Percentiles rank a stretch among this genome's conserved stretches.
phyloP scores from a whole-genome alignment of 768 basidiomycete species.

The Solioccasus polychromus region DNA sequence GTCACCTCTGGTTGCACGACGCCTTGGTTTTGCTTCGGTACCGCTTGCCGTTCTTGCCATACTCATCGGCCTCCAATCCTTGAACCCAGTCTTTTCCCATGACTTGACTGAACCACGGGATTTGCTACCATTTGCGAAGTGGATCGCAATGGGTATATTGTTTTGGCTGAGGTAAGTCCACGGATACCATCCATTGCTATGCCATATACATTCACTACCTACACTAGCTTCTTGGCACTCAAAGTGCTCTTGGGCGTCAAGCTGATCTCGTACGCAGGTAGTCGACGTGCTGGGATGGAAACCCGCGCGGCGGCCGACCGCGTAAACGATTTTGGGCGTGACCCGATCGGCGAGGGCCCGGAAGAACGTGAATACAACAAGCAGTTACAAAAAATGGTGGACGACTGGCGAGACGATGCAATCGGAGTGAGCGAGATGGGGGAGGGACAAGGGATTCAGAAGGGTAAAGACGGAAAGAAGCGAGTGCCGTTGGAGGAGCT shows the following conservation, averaged over 20 bases:
- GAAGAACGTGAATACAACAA: constrained; percentile 89
- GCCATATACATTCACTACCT: not conserved
- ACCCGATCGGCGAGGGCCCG: constrained; percentile 86
- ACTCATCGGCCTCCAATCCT: constrained; percentile 71
- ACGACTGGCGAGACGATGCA: constrained; percentile 68
- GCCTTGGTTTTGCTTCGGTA: constrained; percentile 90
- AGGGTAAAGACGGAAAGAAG: constrained; percentile 36
- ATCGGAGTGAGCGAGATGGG: constrained; percentile 69
- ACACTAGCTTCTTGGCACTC: constrained; percentile 70
- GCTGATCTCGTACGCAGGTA: constrained; percentile 78
- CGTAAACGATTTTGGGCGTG: constrained; percentile 85
- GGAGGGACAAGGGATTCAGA: constrained; percentile 36
- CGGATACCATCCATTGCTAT: constrained; percentile 18
- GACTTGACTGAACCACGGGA: constrained; percentile 40
- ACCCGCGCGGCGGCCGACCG: constrained; percentile 67
- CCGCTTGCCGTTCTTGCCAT: constrained; percentile 84
- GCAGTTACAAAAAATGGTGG: constrained; percentile 70
- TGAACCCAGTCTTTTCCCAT: constrained; percentile 57
- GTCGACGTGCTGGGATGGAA: constrained; percentile 74
- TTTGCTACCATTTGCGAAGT: constrained; percentile 48
- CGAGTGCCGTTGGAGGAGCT: constrained; percentile 81
- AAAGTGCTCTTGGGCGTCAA: constrained; percentile 93
- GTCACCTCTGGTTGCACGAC: constrained; percentile 88
- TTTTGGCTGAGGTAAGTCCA: constrained; percentile 83
- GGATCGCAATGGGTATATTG: constrained; percentile 59